These are phyloP conservation scores for Paramecium primaurelia DNA, from an alignment of 73 alveolate genomes.

Conservation along the genomic window DNA sequence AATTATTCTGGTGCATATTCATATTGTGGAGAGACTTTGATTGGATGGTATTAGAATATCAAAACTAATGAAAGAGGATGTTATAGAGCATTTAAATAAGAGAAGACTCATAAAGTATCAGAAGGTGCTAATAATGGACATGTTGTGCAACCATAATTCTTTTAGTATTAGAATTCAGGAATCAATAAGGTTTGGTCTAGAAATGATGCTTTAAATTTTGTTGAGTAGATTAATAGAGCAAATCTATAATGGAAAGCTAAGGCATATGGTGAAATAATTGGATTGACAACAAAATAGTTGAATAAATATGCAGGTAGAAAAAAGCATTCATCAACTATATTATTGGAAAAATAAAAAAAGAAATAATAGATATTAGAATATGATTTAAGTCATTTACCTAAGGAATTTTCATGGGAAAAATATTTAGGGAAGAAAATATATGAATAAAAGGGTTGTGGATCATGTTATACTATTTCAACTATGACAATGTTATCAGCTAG, in stretches of 20 bases:
- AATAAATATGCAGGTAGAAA: constrained; percentile 52
- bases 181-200: neutral
- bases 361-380: neutral
- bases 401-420: constrained; percentile 49
- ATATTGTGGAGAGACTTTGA: constrained; percentile 42
- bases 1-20: constrained; percentile 50
- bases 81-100: constrained; percentile 30
- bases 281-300: constrained; percentile 20
- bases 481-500: constrained; percentile 61
- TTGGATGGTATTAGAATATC: constrained; percentile 54
- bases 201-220: neutral
- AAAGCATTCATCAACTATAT: neutral
- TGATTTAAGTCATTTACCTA: constrained; percentile 50
- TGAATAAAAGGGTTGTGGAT: constrained; percentile 50
- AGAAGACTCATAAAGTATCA: neutral
- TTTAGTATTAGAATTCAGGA: neutral
- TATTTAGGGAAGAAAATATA: neutral
- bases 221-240: constrained; percentile 4
- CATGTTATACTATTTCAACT: constrained; percentile 59
- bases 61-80: constrained; percentile 54
- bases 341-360: neutral
- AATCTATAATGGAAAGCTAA: constrained; percentile 32
- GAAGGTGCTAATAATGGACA: constrained; percentile 55
- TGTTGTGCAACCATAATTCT: constrained; percentile 53
- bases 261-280: constrained; percentile 19